Evolutionary conservation across 1,284 basidiomycete species (phyloP).

Genomic region (Pseudozyma sp.): DNA sequence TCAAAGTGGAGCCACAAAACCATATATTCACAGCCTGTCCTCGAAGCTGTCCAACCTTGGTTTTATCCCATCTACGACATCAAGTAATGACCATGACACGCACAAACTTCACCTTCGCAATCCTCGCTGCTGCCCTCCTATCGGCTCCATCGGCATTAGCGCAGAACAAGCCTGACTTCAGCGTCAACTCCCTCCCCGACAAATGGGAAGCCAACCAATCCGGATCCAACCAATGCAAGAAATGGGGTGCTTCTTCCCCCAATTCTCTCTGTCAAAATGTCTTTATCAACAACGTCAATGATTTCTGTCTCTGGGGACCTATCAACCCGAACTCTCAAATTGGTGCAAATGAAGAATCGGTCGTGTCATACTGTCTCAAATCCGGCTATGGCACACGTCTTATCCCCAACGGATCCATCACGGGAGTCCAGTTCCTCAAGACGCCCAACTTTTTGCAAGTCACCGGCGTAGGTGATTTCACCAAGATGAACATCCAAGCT

Average conservation of each 20-base stretch:
- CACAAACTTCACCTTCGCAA: slow-evolving; percentile 17
- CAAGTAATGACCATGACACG: slow-evolving; percentile 15
- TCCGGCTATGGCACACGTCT: slow-evolving; percentile 73
- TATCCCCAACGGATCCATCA: slow-evolving; percentile 80
- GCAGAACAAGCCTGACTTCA: slow-evolving; percentile 53
- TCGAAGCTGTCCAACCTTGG: neutral
- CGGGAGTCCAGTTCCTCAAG: slow-evolving; percentile 78
- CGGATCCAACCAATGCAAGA: slow-evolving; percentile 61
- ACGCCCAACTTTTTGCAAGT: slow-evolving; percentile 79
- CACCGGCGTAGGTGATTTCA: slow-evolving; percentile 77
- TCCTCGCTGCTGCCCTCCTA: slow-evolving; percentile 9
- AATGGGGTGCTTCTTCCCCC: slow-evolving; percentile 50
- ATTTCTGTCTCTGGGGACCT: slow-evolving; percentile 65
- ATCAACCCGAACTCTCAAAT: slow-evolving; percentile 42
- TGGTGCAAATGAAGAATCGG: slow-evolving; percentile 72
- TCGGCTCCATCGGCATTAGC: slow-evolving; percentile 4
- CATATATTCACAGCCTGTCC: neutral
- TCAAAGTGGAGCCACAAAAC: neutral
- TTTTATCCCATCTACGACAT: neutral
- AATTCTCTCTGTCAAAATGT: slow-evolving; percentile 63
- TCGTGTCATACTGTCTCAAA: slow-evolving; percentile 79
- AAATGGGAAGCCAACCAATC: slow-evolving; percentile 62
- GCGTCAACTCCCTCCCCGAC: slow-evolving; percentile 55
- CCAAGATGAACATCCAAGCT: slow-evolving; percentile 70
- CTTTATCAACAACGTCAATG: slow-evolving; percentile 61